phyloP scores from a whole-genome alignment of 768 basidiomycete genomes.

The Trametes meyenii region DNA sequence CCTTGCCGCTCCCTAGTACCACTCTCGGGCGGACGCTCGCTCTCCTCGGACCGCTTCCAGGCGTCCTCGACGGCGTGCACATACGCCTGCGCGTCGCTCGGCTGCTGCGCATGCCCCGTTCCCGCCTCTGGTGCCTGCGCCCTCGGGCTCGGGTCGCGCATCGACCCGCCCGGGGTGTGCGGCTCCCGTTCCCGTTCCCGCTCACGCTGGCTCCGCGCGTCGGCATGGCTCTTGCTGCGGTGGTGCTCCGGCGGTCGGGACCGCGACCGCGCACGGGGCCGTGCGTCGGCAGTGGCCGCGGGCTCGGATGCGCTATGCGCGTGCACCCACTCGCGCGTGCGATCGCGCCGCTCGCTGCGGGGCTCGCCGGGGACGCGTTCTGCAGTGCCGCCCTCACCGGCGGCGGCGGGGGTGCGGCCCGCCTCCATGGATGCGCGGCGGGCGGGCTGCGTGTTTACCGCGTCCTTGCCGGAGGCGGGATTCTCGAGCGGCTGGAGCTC shows the following conservation, averaged over 20 bases:
- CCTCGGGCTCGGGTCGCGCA: neutral
- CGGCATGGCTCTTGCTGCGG: neutral
- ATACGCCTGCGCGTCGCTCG: conserved; percentile 19
- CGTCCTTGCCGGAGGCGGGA: neutral
- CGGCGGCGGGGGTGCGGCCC: conserved; percentile 4
- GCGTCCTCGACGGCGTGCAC: neutral
- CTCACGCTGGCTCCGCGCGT: neutral
- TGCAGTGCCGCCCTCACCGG: neutral
- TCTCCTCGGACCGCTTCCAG: conserved; percentile 5
- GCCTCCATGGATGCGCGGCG: conserved; percentile 16
- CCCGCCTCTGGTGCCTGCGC: neutral
- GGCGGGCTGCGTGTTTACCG: conserved; percentile 14
- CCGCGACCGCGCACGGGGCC: neutral
- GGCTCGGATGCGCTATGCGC: conserved; percentile 15
- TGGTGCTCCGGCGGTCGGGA: no score
- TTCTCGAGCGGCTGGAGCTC: conserved; percentile 14
- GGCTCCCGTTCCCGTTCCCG: neutral
- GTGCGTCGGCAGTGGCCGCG: neutral
- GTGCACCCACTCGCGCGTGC: conserved; percentile 24
- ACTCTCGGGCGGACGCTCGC: neutral
- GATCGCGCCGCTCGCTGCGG: conserved; percentile 12
- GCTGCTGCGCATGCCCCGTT: neutral
- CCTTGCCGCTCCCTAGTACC: neutral
- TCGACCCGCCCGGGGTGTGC: neutral
- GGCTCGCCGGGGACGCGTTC: conserved; percentile 6